Base-by-base conservation (phyloP, 2,329 filamentous ascomycete species). In the Neofusicoccum kwambonambiense region DNA sequence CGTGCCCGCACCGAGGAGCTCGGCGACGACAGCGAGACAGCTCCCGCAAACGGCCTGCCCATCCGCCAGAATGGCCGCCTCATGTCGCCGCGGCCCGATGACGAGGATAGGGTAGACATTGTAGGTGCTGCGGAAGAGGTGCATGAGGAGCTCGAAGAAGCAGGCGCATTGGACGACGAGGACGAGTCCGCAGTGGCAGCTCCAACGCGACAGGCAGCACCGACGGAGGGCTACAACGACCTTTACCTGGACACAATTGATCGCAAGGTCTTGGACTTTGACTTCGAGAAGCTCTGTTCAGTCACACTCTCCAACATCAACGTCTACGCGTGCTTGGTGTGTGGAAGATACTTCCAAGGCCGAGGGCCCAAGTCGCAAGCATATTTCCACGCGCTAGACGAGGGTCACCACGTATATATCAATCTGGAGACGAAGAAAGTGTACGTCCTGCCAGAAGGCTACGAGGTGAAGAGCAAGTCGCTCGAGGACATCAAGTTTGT, bases 401-500 rank as follows among this genome's bases (percentile, higher is more conserved):
- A 96, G 70, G 91, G 90, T 67, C 95, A 99, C 79, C 95, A 99
- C 83, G 94, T 98, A 65, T 99, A 92, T 79, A 94, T 99, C 84
- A 98, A 98, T 79, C 95, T 99, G 87, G 89, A 93, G 76, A 93
- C 90, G 3, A 92, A 96, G 76, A 91, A 89, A 76, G 92, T 96
- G 44, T 97, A 92, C 75, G 92, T 96, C 45, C 83, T 99, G 60
- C 95, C 95, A 0, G 95, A 99, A 77, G 94, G 94, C 61, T 99
- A 99, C 78, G 95, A 99, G 78, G 95, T 99, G 66, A 90, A 89
- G 77, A 96, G 91, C 79, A 93, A 93, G 78, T 94, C 92, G 57
- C 86, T 99, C 70, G 95, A 98, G 69, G 95, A 99, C 77, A 97
- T 99, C 81, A 98, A 97, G 78, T 97, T 95, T 76, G 94, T 98